Evolutionary conservation across 352 stramenopile species (phyloP).

Genomic region (Phytophthora pisi): DNA sequence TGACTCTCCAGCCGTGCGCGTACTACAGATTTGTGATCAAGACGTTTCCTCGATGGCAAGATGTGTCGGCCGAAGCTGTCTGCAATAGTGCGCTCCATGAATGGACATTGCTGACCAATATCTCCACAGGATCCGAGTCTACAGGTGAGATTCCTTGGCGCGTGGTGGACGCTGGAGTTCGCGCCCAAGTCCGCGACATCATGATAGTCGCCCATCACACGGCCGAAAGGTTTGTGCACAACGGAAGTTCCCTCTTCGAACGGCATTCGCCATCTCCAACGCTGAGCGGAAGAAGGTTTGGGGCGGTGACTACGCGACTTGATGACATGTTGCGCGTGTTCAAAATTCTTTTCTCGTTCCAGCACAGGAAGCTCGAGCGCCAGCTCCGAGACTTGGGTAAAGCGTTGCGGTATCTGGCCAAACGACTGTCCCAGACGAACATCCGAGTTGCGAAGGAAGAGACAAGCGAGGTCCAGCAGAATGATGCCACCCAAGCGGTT

Average conservation of each 20-base stretch:
- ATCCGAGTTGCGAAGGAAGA: slow-evolving; percentile 42
- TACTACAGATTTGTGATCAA: slow-evolving; percentile 58
- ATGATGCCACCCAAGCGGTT: slow-evolving; percentile 41
- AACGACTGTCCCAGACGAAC: slow-evolving; percentile 32
- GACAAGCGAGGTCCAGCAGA: slow-evolving; percentile 41
- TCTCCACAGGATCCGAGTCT: not conserved
- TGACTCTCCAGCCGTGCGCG: slow-evolving; percentile 43
- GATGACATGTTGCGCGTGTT: slow-evolving; percentile 58
- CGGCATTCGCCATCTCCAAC: slow-evolving; percentile 7
- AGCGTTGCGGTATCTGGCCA: slow-evolving; percentile 33
- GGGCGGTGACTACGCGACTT: slow-evolving; percentile 38
- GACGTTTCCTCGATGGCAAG: slow-evolving; percentile 43
- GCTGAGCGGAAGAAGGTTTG: slow-evolving; percentile 28
- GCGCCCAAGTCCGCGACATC: slow-evolving; percentile 25
- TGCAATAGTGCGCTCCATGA: slow-evolving; percentile 39
- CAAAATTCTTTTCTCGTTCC: slow-evolving; percentile 51
- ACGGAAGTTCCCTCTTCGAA: not conserved
- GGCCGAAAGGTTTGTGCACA: slow-evolving; percentile 17
- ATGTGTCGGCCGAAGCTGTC: slow-evolving; percentile 42
- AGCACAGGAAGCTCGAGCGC: slow-evolving; percentile 41
- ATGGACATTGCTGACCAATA: slow-evolving; percentile 20
- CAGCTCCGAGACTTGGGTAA: slow-evolving; percentile 14
- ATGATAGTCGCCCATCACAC: slow-evolving; percentile 24
- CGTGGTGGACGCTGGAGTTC: slow-evolving; percentile 6
- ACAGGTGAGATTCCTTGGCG: not conserved